A percentile compares a stretch with the other conserved stretches of the same genome.
Evolutionary conservation across 345 rosid species (phyloP).

Genomic region (Carallia pectinifolia): DNA sequence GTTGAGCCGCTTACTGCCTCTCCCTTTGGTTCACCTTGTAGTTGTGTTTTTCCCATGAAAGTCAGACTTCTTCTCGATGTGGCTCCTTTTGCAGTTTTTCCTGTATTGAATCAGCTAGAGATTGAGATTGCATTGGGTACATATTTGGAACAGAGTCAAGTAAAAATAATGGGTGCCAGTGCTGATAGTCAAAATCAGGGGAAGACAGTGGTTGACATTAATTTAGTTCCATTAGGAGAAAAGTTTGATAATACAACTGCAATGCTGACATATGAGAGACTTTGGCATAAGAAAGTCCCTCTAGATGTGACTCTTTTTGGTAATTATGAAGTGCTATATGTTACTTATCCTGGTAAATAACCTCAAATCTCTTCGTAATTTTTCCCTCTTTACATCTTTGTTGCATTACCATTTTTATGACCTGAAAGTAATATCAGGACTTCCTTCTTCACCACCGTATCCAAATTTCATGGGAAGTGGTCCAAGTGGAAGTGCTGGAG

Average conservation of each 20-base stretch:
- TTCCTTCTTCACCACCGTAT: slow-evolving; percentile 80
- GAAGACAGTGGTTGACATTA: slow-evolving; percentile 75
- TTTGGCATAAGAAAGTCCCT: slow-evolving; percentile 71
- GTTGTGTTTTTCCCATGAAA: slow-evolving; percentile 96
- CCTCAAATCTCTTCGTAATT: slow-evolving; percentile 16
- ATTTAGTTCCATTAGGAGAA: slow-evolving; percentile 96
- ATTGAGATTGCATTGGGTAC: slow-evolving; percentile 93
- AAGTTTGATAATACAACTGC: slow-evolving; percentile 97
- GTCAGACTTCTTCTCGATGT: slow-evolving; percentile 78
- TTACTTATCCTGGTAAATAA: slow-evolving; percentile 81
- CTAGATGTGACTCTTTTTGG: slow-evolving; percentile 80
- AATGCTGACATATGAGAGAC: slow-evolving; percentile 67
- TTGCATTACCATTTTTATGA: slow-evolving; percentile 21
- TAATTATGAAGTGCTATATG: slow-evolving; percentile 63
- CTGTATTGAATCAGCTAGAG: slow-evolving; percentile 84
- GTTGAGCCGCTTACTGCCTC: slow-evolving; percentile 85
- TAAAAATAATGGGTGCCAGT: slow-evolving; percentile 95
- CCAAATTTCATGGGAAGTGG: slow-evolving; percentile 49
- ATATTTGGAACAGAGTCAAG: slow-evolving; percentile 95
- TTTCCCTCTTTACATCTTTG: slow-evolving; percentile 13
- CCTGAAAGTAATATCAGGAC: slow-evolving; percentile 44
- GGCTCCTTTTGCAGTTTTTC: slow-evolving; percentile 81
- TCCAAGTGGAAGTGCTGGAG: slow-evolving; percentile 66
- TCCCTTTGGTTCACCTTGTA: slow-evolving; percentile 95
- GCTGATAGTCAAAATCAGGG: slow-evolving; percentile 93